Base-by-base conservation (phyloP, 768 basidiomycete genomes). In the Suillus americanus region DNA sequence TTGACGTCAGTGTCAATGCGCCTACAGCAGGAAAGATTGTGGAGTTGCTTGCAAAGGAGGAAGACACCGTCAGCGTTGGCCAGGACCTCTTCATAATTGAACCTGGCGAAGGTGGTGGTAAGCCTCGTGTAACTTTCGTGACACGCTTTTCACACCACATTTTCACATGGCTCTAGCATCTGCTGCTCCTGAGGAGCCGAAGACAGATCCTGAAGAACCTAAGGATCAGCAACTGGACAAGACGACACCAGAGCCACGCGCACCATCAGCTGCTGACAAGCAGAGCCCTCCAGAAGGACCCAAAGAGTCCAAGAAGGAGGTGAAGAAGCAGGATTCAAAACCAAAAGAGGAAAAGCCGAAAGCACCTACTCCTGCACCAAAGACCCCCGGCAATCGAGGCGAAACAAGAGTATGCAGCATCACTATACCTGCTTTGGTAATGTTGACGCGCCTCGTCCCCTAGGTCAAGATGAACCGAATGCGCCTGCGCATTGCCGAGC, bases 391-490 rank as follows among this genome's bases (percentile, higher is more conserved):
- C 20, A 86, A 79, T 74, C 85, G 96, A 60, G 86, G 82, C 65
- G 96, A 98, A 84, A 96, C 92, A n/a, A 84, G 96, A 74, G 95
- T 92, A 73, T 64, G 85, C 78, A 30, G 28, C 55, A 30, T 25
- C 50, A 35, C 43, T 46, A n/a, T 18, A n/a, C 37, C 23, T 25
- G 14, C 60, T 59, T 51, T 41, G 43, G 60, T 13, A 18, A 38
- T 41, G 20, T 40, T 65, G 28, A 68, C 45, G 40, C 23, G 23
- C 18, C n/a, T 50, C 40, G n/a, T 8, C 2, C 37, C 14, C 35
- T 41, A 94, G 92, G 89, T 99, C 73, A 99, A 98, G 84, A 98
- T 99, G 96, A 96, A 87, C 78, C 90, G 96, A 61, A 99, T 99
- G 97, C 93, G 97, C 59, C 83, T 92, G 67, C 94, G 97, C 67